Evolutionary conservation across 805 yeast genomes (phyloP).

Genomic region (Suhomyces sp.): DNA sequence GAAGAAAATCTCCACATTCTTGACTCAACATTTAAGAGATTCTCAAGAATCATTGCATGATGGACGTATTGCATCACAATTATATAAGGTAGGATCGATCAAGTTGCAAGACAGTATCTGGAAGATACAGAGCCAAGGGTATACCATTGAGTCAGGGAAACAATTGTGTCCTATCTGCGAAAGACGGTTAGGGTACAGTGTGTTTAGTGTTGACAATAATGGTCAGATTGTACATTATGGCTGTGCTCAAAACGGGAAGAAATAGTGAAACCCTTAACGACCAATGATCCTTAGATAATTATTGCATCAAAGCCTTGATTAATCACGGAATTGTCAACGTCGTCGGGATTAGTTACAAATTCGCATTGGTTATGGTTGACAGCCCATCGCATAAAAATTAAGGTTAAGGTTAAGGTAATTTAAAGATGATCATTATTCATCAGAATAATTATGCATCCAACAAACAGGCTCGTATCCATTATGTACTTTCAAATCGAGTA

Average conservation of each 20-base stretch:
- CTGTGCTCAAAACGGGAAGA: constrained; percentile 33
- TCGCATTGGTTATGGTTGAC: too few species aligned
- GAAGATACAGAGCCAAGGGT: constrained; percentile 33
- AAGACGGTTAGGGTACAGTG: constrained; percentile 53
- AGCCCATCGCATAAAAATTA: too few species aligned
- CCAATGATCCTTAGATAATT: too few species aligned
- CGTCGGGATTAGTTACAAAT: too few species aligned
- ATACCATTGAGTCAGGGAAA: constrained; percentile 37
- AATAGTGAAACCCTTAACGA: too few species aligned
- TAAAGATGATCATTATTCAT: too few species aligned
- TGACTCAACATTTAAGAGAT: constrained; percentile 45
- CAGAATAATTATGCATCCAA: too few species aligned
- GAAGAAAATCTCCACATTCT: constrained; percentile 39
- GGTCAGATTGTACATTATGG: constrained; percentile 56
- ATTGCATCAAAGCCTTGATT: too few species aligned
- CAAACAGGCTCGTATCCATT: too few species aligned
- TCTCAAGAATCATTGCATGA: constrained; percentile 40
- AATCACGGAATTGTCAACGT: too few species aligned
- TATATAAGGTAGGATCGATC: constrained; percentile 54
- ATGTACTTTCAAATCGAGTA: too few species aligned
- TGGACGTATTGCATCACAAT: constrained; percentile 43
- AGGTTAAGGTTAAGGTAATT: too few species aligned
- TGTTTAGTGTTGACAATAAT: constrained; percentile 49
- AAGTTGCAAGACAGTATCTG: constrained; percentile 46
- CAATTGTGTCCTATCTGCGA: constrained; percentile 60